Base-by-base conservation (phyloP, 2,329 filamentous ascomycete species). In the Pseudogymnoascus sp. region DNA sequence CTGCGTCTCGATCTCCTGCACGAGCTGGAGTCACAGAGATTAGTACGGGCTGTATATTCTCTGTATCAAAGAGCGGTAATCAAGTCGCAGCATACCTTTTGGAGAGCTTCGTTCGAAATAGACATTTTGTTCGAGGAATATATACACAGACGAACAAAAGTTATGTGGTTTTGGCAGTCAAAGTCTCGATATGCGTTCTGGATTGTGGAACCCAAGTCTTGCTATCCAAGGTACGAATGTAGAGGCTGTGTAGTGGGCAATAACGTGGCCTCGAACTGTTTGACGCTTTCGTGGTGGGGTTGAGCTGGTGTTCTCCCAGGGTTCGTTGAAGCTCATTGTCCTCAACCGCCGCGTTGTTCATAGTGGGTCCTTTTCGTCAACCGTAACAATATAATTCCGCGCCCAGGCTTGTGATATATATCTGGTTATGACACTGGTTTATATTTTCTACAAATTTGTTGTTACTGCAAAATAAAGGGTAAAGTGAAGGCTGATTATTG, bases 1-100 rank as follows among this genome's bases (percentile, higher is more conserved):
- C 74, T 96, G 94, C 66, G 87, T 86, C 77, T 97, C 92, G 70
- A 97, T 97, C 78, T 97, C 94, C 75, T 90, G 88, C 69, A 96
- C 85, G 65, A 97, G 81, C 93, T 97, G 67, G 60, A 63, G 59
- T 64, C 47, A 41, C 41, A 57, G 39, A 38, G 41, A 60, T 60
- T 62, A 60, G 65, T 18, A 67, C 61, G 25, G 50, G 60, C 7
- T 41, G 28, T 30, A 25, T 58, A 28, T 60, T 58, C 14, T 43
- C 9, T 35, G n/a, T 38, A 66, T 62, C 59, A 22, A 37, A 60
- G 33, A 39, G 12, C 35, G 50, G 11, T 33, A 33, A 33, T 33
- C 6, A 1, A 20, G 18, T 14, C 47, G 47, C 39, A 18, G 62
- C 36, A 35, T 72, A 93, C 93, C 87, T 97, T 96, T 74, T 96